These are phyloP conservation scores for Mariannaea sp. DNA, from an alignment of 2,329 filamentous ascomycete species.

Conservation along the genomic window DNA sequence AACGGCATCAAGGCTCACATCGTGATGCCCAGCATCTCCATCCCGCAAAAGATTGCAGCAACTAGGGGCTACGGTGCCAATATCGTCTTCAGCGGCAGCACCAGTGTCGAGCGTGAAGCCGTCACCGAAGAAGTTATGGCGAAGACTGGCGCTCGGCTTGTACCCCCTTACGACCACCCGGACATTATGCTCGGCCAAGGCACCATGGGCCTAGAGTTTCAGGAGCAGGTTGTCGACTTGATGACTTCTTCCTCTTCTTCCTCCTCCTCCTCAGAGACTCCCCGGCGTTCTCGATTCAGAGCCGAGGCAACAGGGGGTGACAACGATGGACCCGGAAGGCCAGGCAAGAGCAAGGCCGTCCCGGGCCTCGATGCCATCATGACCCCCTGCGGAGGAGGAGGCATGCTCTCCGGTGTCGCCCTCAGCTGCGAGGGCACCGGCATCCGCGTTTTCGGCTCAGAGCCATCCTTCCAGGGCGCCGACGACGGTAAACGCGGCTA, in stretches of 20 bases:
- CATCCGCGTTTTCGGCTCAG: slow-evolving; percentile 81
- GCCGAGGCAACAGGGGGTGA: slow-evolving; percentile 31
- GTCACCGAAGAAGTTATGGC: slow-evolving; percentile 70
- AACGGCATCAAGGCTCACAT: slow-evolving; percentile 80
- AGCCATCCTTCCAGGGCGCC: slow-evolving; percentile 80
- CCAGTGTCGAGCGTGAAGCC: slow-evolving; percentile 79
- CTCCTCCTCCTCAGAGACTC: no score
- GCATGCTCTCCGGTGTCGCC: slow-evolving; percentile 83
- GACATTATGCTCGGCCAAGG: slow-evolving; percentile 93
- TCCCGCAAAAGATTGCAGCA: slow-evolving; percentile 84
- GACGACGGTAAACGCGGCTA: slow-evolving; percentile 81
- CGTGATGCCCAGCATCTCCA: slow-evolving; percentile 88
- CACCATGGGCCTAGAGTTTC: slow-evolving; percentile 83
- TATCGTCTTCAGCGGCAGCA: slow-evolving; percentile 82
- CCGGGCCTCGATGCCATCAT: slow-evolving; percentile 71
- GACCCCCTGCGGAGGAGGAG: slow-evolving; percentile 84
- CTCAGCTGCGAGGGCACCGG: slow-evolving; percentile 74
- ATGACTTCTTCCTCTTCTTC: slow-evolving; percentile 43
- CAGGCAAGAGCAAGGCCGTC: slow-evolving; percentile 27
- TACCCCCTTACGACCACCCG: slow-evolving; percentile 92
- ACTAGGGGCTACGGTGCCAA: slow-evolving; percentile 78
- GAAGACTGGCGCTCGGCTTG: slow-evolving; percentile 74
- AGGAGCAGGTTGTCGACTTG: slow-evolving; percentile 68
- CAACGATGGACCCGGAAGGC: slow-evolving; percentile 15
- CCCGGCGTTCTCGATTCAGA: slow-evolving; percentile 26